A percentile compares a stretch with the other conserved stretches of the same genome.
These are phyloP conservation scores for Cladophialophora chaetospira DNA, from an alignment of 2,329 filamentous ascomycete genomes.

Conservation along the genomic window DNA sequence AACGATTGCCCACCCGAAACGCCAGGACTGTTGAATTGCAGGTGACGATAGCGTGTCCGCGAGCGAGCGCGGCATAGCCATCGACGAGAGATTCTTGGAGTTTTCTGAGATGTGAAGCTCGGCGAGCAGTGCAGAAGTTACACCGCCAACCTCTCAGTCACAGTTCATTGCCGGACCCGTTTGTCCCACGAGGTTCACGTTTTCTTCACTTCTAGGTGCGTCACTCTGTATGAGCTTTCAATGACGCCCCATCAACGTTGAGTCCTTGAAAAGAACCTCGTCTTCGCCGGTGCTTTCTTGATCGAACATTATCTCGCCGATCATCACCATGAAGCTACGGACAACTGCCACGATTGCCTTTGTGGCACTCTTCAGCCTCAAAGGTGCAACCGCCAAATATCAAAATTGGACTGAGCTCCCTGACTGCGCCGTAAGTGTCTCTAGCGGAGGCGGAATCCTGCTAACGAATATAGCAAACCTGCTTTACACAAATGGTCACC, in stretches of 20 bases:
- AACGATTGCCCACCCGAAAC: too few species aligned
- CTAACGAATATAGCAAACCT: constrained; percentile 9
- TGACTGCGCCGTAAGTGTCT: constrained; percentile 6
- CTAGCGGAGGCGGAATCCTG: background rate
- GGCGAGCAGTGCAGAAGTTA: too few species aligned
- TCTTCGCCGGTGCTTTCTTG: background rate
- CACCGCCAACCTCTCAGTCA: too few species aligned
- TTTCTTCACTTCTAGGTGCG: background rate
- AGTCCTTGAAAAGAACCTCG: too few species aligned
- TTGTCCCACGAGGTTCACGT: too few species aligned
- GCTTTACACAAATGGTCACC: constrained; percentile 4
- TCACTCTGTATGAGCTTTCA: background rate
- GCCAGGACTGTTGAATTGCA: too few species aligned
- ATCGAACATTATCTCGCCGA: background rate
- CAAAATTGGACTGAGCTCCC: constrained; percentile 4
- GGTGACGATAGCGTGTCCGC: too few species aligned
- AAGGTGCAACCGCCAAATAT: background rate
- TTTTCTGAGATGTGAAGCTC: too few species aligned
- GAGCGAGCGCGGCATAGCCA: too few species aligned
- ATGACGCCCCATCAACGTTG: too few species aligned
- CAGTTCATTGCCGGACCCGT: too few species aligned
- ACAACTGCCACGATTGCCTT: background rate
- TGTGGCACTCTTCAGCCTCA: background rate
- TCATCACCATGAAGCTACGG: background rate
- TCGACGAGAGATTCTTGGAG: too few species aligned